Conservation (phyloP, 1,139 yeast species). For the Pichia sp. region DNA sequence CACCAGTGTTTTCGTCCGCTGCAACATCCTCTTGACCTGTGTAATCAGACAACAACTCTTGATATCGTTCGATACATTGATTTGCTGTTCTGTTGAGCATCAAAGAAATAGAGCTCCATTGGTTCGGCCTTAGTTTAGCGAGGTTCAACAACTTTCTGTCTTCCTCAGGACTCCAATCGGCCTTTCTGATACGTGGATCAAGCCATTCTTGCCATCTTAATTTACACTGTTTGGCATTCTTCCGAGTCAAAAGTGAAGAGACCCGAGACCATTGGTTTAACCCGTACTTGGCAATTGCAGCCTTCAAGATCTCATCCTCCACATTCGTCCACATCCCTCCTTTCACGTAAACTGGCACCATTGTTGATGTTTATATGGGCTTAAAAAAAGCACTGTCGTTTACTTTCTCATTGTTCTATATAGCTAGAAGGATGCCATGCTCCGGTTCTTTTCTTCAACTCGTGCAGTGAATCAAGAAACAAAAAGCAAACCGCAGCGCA, state of each 20-base stretch:
- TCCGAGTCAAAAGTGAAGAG: conserved; percentile 77
- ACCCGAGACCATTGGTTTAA: conserved; percentile 93
- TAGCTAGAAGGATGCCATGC: too few species aligned
- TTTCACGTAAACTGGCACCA: conserved; percentile 69
- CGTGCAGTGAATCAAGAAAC: background rate
- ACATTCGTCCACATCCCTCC: conserved; percentile 82
- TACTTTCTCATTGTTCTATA: too few species aligned
- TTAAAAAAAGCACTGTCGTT: too few species aligned
- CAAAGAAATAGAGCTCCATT: conserved; percentile 88
- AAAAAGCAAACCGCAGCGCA: background rate
- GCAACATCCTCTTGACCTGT: conserved; percentile 23
- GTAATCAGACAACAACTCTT: conserved; percentile 56
- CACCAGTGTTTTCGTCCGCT: conserved; percentile 27
- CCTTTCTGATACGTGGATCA: conserved; percentile 63
- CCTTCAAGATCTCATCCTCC: conserved; percentile 85
- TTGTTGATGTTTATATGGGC: too few species aligned
- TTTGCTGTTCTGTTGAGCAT: conserved; percentile 81
- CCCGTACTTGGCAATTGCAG: conserved; percentile 92
- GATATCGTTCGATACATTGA: conserved; percentile 85
- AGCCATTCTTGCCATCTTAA: conserved; percentile 91
- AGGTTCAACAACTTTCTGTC: conserved; percentile 67
- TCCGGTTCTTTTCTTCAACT: too few species aligned
- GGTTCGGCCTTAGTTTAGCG: conserved; percentile 77
- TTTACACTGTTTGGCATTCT: conserved; percentile 88
- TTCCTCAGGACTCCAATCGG: conserved; percentile 71